Base-by-base conservation (phyloP, 2,329 filamentous ascomycete genomes). In the Cladosporium halotolerans region DNA sequence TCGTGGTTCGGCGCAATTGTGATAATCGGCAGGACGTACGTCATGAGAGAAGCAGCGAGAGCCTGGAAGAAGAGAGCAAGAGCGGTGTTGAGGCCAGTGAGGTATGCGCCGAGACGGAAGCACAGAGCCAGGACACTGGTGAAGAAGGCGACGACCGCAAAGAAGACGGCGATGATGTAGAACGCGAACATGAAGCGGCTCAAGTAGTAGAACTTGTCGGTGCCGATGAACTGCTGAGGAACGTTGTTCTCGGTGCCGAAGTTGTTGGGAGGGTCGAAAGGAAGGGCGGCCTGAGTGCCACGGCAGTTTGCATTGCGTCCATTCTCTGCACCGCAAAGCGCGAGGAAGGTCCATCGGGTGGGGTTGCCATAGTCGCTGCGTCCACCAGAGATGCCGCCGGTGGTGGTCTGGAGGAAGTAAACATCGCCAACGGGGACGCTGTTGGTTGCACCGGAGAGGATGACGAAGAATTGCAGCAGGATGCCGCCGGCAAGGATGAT, bases 111-210 rank as follows among this genome's bases (percentile, higher is more conserved):
- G 1, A 90, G 76, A 53, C 87, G 82, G 33, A 83, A 83, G 70
- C 78, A 88, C 65, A 86, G 83, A 13, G 86, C 85, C 13, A 90
- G 71, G 57, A 89, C 76, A 58, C 83, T 81, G 9, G 78, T 72
- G 70, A 89, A 79, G 66, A 91, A 82, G 57, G 85, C 81, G 23
- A 82, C 53, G 45, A 81, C 77, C 58, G 81, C 81, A 69, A 95
- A 93, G 76, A 96, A 83, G 36, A 96, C 80, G 14, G 84, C 82
- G 60, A 97, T 85, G 53, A 97, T 76, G 74, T 88, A 88, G 72
- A 96, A 93, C 36, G 91, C 89, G 81, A 92, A 97, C 70, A 89
- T 86, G 75, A 96, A 96, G 39, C 92, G 83, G 74, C 89, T 95
- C 67, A 93, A 79, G 72, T 90, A 89, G 74, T 80, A 97, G 76